Percentiles rank a stretch among this genome's conserved stretches.
phyloP scores from a whole-genome alignment of 768 basidiomycete species.

The Xerocomus brunneocitrinus region DNA sequence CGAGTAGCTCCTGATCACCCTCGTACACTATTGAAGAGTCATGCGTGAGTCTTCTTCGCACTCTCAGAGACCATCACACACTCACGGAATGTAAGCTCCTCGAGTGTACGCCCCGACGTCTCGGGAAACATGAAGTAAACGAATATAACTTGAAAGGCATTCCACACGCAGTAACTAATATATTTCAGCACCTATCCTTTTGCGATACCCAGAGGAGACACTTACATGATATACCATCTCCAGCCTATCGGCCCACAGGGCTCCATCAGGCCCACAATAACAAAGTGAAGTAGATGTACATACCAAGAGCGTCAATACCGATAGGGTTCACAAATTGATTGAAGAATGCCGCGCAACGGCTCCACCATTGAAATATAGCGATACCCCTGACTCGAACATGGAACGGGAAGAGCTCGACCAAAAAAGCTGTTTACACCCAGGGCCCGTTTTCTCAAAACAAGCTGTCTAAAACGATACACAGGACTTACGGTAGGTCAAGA shows the following conservation, averaged over 20 bases:
- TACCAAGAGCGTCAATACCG: background rate
- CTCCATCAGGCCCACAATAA: background rate
- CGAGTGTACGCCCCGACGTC: slow-evolving; percentile 16
- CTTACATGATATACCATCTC: slow-evolving; percentile 15
- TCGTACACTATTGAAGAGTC: slow-evolving; percentile 1
- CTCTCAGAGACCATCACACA: background rate
- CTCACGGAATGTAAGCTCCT: slow-evolving; percentile 18
- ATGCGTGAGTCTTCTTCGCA: background rate
- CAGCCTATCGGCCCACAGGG: slow-evolving; percentile 9
- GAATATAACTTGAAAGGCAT: slow-evolving; percentile 12
- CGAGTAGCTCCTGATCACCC: background rate
- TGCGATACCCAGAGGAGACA: background rate
- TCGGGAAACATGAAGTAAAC: slow-evolving; percentile 17
- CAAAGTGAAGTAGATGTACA: background rate
- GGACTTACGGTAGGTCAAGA: slow-evolving; percentile 4
- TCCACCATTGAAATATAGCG: slow-evolving; percentile 56
- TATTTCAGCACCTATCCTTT: background rate
- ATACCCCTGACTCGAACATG: slow-evolving; percentile 57
- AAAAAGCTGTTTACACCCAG: slow-evolving; percentile 40
- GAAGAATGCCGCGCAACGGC: slow-evolving; percentile 32
- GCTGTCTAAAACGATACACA: too few species aligned
- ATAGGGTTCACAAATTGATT: slow-evolving; percentile 5
- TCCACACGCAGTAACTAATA: slow-evolving; percentile 14
- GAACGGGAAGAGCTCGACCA: slow-evolving; percentile 63
- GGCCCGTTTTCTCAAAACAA: too few species aligned